A percentile compares a stretch with the other conserved stretches of the same genome.
phyloP scores from a whole-genome alignment of 2,329 filamentous ascomycete genomes.

The Ophiosphaerella herpotricha region DNA sequence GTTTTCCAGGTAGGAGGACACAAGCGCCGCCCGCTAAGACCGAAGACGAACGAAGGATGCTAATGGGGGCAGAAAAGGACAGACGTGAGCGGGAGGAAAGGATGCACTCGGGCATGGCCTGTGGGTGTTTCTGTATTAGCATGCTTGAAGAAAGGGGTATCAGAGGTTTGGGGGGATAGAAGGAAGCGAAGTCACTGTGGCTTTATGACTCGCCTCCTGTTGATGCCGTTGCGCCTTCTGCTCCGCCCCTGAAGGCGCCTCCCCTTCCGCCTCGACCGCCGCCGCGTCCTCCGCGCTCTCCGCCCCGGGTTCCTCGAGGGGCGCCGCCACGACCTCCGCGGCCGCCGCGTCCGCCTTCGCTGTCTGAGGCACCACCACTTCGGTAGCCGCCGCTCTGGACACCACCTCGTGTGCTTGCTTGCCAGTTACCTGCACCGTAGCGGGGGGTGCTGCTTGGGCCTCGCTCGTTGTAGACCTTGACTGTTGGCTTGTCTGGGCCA shows the following conservation, averaged over 20 bases:
- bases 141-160: conserved; percentile 37
- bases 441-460: conserved; percentile 51
- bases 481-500: conserved; percentile 76
- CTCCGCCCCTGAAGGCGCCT: conserved; percentile 36
- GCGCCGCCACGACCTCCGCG: conserved; percentile 54
- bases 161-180: conserved; percentile 27
- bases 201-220: conserved; percentile 46
- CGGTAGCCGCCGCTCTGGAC: conserved; percentile 75
- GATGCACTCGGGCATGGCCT: conserved; percentile 7
- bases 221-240: conserved; percentile 41
- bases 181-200: conserved; percentile 4
- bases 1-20: conserved; percentile 9
- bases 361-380: conserved; percentile 77
- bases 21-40: conserved; percentile 38
- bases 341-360: conserved; percentile 69
- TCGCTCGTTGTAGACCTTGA: conserved; percentile 79
- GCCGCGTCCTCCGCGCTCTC: conserved; percentile 46
- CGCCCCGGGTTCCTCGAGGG: conserved; percentile 58
- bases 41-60: conserved; percentile 18
- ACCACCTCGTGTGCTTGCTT: conserved; percentile 68
- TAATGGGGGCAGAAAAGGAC: conserved; percentile 13
- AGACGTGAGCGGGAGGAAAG: conserved; percentile 1
- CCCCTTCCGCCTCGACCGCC: conserved; percentile 49
- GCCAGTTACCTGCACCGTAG: conserved; percentile 62
- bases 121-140: conserved; percentile 16